Conservation (phyloP, 2,329 filamentous ascomycete species). For the Shiraia bambusicola region DNA sequence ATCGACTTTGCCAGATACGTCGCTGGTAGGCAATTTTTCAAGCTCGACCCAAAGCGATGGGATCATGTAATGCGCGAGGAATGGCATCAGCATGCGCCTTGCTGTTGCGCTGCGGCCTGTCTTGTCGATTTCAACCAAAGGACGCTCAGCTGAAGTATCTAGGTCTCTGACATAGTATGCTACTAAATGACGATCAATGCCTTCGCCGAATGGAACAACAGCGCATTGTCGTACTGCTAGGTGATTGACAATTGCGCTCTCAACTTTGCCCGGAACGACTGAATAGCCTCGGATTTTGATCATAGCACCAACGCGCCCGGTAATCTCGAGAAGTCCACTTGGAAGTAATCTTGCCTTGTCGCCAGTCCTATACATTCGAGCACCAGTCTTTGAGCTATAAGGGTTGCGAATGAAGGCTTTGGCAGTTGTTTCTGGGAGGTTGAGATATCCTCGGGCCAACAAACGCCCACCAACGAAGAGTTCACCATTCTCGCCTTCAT, state of each 20-base stretch:
- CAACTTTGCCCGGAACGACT: slow-evolving; percentile 74
- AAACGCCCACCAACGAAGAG: slow-evolving; percentile 74
- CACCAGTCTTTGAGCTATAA: slow-evolving; percentile 60
- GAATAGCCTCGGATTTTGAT: slow-evolving; percentile 80
- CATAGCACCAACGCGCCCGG: slow-evolving; percentile 74
- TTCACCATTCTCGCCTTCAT: slow-evolving; percentile 65
- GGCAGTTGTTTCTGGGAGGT: slow-evolving; percentile 74
- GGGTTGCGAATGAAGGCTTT: slow-evolving; percentile 69
- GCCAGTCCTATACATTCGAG: slow-evolving; percentile 74
- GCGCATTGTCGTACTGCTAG: slow-evolving; percentile 71
- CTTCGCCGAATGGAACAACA: slow-evolving; percentile 73
- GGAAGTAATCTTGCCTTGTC: slow-evolving; percentile 68
- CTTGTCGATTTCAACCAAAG: slow-evolving; percentile 66
- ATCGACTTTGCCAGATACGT: slow-evolving; percentile 77
- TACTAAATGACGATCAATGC: slow-evolving; percentile 72
- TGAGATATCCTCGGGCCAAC: slow-evolving; percentile 75
- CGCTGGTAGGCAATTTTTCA: slow-evolving; percentile 70
- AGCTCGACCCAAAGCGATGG: slow-evolving; percentile 75
- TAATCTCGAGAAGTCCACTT: slow-evolving; percentile 71
- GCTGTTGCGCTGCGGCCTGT: slow-evolving; percentile 71
- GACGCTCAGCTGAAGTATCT: slow-evolving; percentile 59
- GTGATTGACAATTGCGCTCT: slow-evolving; percentile 69
- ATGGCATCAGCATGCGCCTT: slow-evolving; percentile 63
- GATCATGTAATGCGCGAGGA: slow-evolving; percentile 81
- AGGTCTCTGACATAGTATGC: slow-evolving; percentile 73